Conservation (phyloP, 352 stramenopile genomes). For the Phytophthora cactorum region DNA sequence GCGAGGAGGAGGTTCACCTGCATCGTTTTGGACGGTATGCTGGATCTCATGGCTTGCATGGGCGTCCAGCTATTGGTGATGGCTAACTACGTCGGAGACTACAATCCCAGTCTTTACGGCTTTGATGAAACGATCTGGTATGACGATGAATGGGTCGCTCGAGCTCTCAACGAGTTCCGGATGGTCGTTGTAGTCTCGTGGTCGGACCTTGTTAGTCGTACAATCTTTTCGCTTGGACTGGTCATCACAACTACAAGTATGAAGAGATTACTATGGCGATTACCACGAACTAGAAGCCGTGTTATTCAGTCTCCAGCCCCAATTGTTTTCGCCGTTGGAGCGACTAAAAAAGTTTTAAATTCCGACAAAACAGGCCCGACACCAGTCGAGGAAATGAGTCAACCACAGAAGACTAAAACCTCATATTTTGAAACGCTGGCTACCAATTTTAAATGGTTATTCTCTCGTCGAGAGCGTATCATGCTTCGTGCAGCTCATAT, state of each 20-base stretch:
- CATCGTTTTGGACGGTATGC: conserved; percentile 1
- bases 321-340: not conserved
- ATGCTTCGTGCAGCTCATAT: conserved; percentile 2
- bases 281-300: not conserved
- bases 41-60: conserved; percentile 8
- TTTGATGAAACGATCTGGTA: not conserved
- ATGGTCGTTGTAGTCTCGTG: conserved; percentile 6
- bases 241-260: conserved; percentile 6
- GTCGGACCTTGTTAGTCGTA: not conserved
- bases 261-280: conserved; percentile 4
- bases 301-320: not conserved
- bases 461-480: not conserved
- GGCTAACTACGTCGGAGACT: conserved; percentile 1
- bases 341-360: not conserved
- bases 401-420: not conserved
- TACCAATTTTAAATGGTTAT: not conserved
- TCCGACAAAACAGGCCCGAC: not conserved
- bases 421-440: not conserved
- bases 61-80: conserved; percentile 1
- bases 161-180: conserved; percentile 3
- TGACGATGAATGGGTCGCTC: conserved; percentile 1
- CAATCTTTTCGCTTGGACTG: conserved; percentile 7
- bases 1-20: not conserved
- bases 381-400: not conserved
- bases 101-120: not conserved